phyloP scores from a whole-genome alignment of 345 rosid genomes.

The Eutrema yunnanense region DNA sequence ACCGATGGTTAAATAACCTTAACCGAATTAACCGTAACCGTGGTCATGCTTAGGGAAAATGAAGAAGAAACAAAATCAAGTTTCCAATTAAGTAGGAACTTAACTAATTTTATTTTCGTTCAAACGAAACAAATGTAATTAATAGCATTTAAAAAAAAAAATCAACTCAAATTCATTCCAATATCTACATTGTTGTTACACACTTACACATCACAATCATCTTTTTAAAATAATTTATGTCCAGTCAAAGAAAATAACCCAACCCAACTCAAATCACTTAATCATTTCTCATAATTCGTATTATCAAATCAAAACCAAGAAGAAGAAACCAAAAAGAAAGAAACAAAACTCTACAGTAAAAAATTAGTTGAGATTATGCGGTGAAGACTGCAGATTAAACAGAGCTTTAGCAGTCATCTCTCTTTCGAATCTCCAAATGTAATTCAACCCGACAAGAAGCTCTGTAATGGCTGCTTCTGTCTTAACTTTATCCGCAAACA shows the following conservation, averaged over 20 bases:
- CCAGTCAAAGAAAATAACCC: neutral
- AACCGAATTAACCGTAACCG: no score
- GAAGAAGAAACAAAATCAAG: neutral
- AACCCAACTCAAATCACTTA: constrained; percentile 1
- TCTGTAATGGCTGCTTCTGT: constrained; percentile 92
- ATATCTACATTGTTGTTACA: neutral
- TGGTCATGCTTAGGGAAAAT: no score
- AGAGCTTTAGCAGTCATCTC: constrained; percentile 92
- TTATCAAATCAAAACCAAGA: constrained; percentile 16
- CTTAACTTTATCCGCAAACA: constrained; percentile 76
- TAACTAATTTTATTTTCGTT: no score
- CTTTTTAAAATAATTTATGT: neutral
- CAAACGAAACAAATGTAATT: neutral
- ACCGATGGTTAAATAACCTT: no score
- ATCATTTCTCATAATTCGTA: constrained; percentile 5
- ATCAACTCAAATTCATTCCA: constrained; percentile 3
- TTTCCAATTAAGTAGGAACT: no score
- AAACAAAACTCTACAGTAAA: constrained; percentile 24
- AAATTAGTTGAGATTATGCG: constrained; percentile 32
- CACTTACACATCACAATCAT: neutral
- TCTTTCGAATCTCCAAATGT: constrained; percentile 92
- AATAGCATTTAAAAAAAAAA: neutral
- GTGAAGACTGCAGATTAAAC: constrained; percentile 47
- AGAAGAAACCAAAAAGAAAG: neutral
- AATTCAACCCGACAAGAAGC: constrained; percentile 89